Percentiles rank a stretch among this genome's conserved stretches.
phyloP scores from a whole-genome alignment of 768 basidiomycete genomes.

The Suillus subluteus region DNA sequence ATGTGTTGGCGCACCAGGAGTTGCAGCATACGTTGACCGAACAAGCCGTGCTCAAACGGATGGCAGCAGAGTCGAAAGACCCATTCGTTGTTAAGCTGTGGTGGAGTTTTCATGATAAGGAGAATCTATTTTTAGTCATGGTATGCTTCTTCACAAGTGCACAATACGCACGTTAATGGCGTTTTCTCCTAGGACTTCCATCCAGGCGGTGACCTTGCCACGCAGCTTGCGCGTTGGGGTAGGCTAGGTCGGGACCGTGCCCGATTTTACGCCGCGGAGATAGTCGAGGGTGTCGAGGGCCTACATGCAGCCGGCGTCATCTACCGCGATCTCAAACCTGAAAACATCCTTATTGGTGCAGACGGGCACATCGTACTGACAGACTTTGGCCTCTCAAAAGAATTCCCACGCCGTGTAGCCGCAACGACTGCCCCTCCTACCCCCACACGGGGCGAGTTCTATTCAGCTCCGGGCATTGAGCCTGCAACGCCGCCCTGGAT shows the following conservation, averaged over 20 bases:
- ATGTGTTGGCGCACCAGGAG: slow-evolving; percentile 96
- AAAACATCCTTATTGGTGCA: slow-evolving; percentile 92
- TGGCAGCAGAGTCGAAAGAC: slow-evolving; percentile 87
- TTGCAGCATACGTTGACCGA: slow-evolving; percentile 96
- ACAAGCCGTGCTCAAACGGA: slow-evolving; percentile 91
- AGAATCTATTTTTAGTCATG: slow-evolving; percentile 97
- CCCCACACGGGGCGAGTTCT: slow-evolving; percentile 57
- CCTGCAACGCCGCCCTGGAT: slow-evolving; percentile 78
- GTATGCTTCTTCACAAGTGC: slow-evolving; percentile 43
- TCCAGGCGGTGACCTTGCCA: slow-evolving; percentile 95
- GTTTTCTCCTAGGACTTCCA: slow-evolving; percentile 75
- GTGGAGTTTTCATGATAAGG: slow-evolving; percentile 98
- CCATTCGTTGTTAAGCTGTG: slow-evolving; percentile 96
- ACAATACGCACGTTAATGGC: slow-evolving; percentile 18
- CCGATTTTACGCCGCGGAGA: slow-evolving; percentile 96
- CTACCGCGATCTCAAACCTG: slow-evolving; percentile 96
- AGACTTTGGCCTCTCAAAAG: slow-evolving; percentile 94
- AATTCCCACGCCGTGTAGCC: slow-evolving; percentile 66
- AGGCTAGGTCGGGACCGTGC: slow-evolving; percentile 91
- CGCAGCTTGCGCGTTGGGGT: slow-evolving; percentile 96
- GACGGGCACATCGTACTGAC: slow-evolving; percentile 97
- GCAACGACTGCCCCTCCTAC: slow-evolving; percentile 59
- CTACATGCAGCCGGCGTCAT: slow-evolving; percentile 94
- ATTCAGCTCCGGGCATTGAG: slow-evolving; percentile 43
- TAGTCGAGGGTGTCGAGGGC: slow-evolving; percentile 95